Evolutionary conservation across 2,329 filamentous ascomycete species (phyloP).

Genomic region (Nemania abortiva): DNA sequence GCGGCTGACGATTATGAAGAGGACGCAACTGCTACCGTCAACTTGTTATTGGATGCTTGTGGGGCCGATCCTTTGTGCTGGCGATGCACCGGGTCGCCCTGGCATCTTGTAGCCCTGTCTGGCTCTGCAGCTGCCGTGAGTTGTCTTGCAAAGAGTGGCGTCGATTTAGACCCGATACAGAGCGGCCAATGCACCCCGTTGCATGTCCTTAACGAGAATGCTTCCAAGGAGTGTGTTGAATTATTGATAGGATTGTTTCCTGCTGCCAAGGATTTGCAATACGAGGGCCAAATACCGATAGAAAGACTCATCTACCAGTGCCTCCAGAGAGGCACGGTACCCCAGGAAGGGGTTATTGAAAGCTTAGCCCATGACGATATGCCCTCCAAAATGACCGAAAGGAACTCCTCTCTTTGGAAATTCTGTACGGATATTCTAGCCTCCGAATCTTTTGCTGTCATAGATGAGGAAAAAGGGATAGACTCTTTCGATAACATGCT

Average conservation of each 20-base stretch:
- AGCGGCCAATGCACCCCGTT: conserved; percentile 7
- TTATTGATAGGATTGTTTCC: conserved; percentile 6
- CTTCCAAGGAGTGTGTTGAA: conserved; percentile 11
- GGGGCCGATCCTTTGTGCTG: conserved; percentile 14
- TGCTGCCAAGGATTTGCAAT: not conserved
- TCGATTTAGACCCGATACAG: not conserved
- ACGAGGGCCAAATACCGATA: not conserved
- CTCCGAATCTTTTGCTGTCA: not conserved
- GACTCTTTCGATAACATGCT: not conserved
- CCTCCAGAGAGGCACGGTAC: not conserved
- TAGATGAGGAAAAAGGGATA: not conserved
- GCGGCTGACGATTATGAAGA: not conserved
- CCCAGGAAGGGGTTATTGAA: conserved; percentile 10
- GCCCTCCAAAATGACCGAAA: not conserved
- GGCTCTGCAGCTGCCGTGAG: not conserved
- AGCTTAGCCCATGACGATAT: not conserved
- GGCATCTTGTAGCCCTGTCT: conserved; percentile 25
- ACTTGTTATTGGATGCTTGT: conserved; percentile 7
- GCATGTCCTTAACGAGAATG: not conserved
- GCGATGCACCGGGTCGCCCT: conserved; percentile 9
- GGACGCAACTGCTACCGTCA: not conserved
- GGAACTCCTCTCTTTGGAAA: not conserved
- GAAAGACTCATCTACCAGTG: conserved; percentile 11
- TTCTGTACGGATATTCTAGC: conserved; percentile 5
- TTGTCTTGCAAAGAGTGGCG: not conserved